Percentiles rank a stretch among this genome's conserved stretches.
These are phyloP conservation scores for Balakata baccata DNA, from an alignment of 345 rosid species.

Conservation along the genomic window DNA sequence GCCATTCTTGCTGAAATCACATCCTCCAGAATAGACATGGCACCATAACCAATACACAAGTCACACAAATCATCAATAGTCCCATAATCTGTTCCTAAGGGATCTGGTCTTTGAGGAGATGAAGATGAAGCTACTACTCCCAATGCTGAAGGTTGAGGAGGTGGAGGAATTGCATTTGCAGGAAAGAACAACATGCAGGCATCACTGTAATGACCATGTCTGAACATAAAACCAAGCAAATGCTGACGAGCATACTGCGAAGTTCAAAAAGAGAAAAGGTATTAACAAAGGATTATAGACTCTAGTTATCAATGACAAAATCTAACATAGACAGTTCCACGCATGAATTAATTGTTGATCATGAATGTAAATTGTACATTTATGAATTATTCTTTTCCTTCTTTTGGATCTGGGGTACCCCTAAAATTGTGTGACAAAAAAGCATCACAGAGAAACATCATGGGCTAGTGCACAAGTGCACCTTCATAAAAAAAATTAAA, in stretches of 20 bases:
- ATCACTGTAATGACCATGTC: conserved; percentile 77
- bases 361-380: background rate
- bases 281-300: background rate
- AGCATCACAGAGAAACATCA: background rate
- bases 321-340: background rate
- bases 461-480: background rate
- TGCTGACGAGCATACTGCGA: conserved; percentile 89
- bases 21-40: conserved; percentile 77
- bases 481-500: background rate
- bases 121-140: conserved; percentile 61
- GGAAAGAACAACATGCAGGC: conserved; percentile 91
- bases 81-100: conserved; percentile 87
- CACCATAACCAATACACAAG: conserved; percentile 72
- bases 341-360: background rate
- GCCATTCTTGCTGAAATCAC: conserved; percentile 63
- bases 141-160: conserved; percentile 60
- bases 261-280: conserved; percentile 14
- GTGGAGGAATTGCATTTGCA: conserved; percentile 58
- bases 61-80: conserved; percentile 87
- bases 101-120: conserved; percentile 88
- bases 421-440: too few species aligned
- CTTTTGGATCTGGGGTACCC: too few species aligned
- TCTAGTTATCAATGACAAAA: background rate
- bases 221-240: conserved; percentile 80
- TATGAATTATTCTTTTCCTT: too few species aligned